Conservation (phyloP, 495 filamentous ascomycete genomes). For the Penicillium waksmanii region DNA sequence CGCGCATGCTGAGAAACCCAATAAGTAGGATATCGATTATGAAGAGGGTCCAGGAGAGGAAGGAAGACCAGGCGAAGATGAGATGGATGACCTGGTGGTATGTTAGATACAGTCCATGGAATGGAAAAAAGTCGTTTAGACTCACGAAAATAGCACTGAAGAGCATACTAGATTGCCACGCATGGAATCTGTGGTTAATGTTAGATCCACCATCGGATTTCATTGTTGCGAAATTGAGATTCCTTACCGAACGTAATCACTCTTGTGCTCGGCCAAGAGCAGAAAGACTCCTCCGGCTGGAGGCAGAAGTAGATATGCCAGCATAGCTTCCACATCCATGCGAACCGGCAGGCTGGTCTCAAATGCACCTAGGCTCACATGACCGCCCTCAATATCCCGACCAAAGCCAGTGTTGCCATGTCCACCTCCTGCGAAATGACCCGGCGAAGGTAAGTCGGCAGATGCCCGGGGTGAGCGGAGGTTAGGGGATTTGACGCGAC, state of each 20-base stretch:
- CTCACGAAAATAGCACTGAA: constrained; percentile 83
- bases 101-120: constrained; percentile 17
- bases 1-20: constrained; percentile 72
- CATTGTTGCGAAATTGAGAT: neutral
- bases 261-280: constrained; percentile 87
- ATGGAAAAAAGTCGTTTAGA: constrained; percentile 7
- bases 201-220: neutral
- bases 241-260: constrained; percentile 90
- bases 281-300: constrained; percentile 85
- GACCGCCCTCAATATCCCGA: constrained; percentile 45
- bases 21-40: constrained; percentile 76
- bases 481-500: constrained; percentile 54
- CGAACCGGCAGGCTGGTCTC: constrained; percentile 80
- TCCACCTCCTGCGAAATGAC: constrained; percentile 41
- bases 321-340: constrained; percentile 83
- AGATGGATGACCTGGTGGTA: constrained; percentile 67
- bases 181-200: constrained; percentile 72
- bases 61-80: constrained; percentile 78
- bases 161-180: constrained; percentile 89
- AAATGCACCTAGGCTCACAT: constrained; percentile 77
- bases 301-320: constrained; percentile 87
- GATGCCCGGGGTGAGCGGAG: constrained; percentile 44
- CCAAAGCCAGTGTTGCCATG: constrained; percentile 41
- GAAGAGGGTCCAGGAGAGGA: constrained; percentile 84
- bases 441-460: constrained; percentile 46